These are phyloP conservation scores for Amanita rubescens DNA, from an alignment of 768 basidiomycete species.

Conservation along the genomic window DNA sequence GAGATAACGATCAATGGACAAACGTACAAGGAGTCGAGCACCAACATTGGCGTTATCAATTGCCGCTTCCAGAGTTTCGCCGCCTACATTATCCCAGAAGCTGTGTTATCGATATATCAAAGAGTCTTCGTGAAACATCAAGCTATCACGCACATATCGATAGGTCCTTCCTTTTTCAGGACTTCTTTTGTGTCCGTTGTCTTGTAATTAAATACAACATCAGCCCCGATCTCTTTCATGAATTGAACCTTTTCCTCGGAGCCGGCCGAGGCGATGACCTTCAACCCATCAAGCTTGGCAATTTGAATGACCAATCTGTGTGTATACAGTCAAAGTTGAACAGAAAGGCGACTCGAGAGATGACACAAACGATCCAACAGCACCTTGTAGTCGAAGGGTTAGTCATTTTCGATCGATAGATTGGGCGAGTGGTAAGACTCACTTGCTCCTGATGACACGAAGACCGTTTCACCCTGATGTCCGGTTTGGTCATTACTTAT, in stretches of 20 bases:
- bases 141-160: conserved; percentile 30
- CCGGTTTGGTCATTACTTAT: neutral
- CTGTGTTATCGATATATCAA: conserved; percentile 14
- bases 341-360: neutral
- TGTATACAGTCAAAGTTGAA: neutral
- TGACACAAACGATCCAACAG: conserved; percentile 55
- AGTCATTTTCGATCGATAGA: neutral
- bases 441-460: conserved; percentile 31
- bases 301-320: conserved; percentile 39
- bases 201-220: conserved; percentile 73
- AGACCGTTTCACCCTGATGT: conserved; percentile 32
- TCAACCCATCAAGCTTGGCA: conserved; percentile 44
- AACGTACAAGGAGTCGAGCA: conserved; percentile 45
- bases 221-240: conserved; percentile 53
- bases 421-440: neutral
- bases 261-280: conserved; percentile 67
- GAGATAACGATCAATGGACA: neutral
- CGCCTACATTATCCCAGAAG: conserved; percentile 56
- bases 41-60: conserved; percentile 34
- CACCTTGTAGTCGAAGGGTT: conserved; percentile 13
- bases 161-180: conserved; percentile 45
- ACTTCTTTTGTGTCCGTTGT: conserved; percentile 43
- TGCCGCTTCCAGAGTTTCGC: conserved; percentile 50
- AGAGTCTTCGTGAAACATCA: neutral
- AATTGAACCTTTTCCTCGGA: conserved; percentile 67